A percentile compares a stretch with the other conserved stretches of the same genome.
These are phyloP conservation scores for Penicillium sp. DNA, from an alignment of 2,329 filamentous ascomycete genomes.

Conservation along the genomic window DNA sequence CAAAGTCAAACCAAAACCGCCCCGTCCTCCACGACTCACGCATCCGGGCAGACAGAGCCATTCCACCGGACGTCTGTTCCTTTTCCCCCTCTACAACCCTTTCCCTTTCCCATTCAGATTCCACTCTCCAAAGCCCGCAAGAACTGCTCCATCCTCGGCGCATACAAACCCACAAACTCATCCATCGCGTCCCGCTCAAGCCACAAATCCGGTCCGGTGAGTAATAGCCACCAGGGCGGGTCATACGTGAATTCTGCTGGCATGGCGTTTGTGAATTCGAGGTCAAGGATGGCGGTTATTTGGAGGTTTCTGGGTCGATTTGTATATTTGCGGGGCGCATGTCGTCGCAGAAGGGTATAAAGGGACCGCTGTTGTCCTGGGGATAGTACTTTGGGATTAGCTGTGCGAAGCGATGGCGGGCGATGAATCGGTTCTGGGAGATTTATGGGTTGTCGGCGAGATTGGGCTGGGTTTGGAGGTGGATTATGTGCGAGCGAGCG, in stretches of 20 bases:
- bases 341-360: constrained; percentile 46
- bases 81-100: too few relatives aligned
- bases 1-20: constrained; percentile 37
- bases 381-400: constrained; percentile 40
- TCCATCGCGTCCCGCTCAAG: constrained; percentile 29
- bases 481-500: constrained; percentile 20
- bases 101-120: constrained; percentile 24
- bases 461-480: constrained; percentile 37
- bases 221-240: constrained; percentile 31
- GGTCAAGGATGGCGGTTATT: constrained; percentile 43
- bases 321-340: constrained; percentile 36
- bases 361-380: constrained; percentile 37
- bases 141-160: constrained; percentile 33
- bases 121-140: constrained; percentile 33
- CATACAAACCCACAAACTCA: constrained; percentile 34
- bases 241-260: constrained; percentile 30
- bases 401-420: constrained; percentile 42
- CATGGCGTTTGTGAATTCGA: constrained; percentile 31
- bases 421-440: constrained; percentile 40
- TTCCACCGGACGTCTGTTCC: constrained; percentile 19
- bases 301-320: constrained; percentile 23
- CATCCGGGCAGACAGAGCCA: constrained; percentile 33
- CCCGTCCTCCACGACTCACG: constrained; percentile 34
- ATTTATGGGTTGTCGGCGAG: constrained; percentile 37
- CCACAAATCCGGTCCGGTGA: constrained; percentile 27